Conservation (phyloP, 495 filamentous ascomycete species). For the Podospora didyma region DNA sequence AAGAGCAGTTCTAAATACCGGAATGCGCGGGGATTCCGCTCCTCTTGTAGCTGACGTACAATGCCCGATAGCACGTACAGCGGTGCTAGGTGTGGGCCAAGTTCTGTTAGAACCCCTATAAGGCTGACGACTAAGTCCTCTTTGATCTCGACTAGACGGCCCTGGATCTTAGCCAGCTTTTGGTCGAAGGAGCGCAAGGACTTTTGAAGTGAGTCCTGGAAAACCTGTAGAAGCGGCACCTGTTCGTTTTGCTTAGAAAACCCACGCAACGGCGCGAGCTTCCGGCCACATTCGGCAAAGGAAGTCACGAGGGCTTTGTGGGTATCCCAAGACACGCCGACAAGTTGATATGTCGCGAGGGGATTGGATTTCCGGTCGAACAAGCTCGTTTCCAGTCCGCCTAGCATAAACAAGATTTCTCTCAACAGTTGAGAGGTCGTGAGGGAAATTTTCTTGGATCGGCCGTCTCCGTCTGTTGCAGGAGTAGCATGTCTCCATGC, state of each 20-base stretch:
- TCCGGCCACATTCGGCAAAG: conserved; percentile 36
- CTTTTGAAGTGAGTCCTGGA: conserved; percentile 41
- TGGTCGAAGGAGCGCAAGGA: conserved; percentile 42
- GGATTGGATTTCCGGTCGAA: conserved; percentile 47
- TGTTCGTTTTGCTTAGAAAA: conserved; percentile 29
- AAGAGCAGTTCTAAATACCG: conserved; percentile 71
- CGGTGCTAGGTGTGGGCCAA: conserved; percentile 50
- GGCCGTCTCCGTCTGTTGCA: conserved; percentile 26
- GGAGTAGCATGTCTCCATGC: conserved; percentile 53
- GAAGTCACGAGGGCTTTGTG: conserved; percentile 36
- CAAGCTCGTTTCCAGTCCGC: conserved; percentile 70
- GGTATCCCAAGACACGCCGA: conserved; percentile 36
- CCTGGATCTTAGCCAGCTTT: conserved; percentile 42
- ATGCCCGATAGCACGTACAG: conserved; percentile 52
- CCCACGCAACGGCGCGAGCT: conserved; percentile 33
- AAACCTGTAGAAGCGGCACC: conserved; percentile 46
- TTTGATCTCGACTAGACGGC: conserved; percentile 37
- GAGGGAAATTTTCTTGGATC: conserved; percentile 44
- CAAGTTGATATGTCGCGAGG: conserved; percentile 31
- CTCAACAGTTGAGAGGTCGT: conserved; percentile 72
- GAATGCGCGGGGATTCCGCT: conserved; percentile 43
- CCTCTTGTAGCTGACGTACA: conserved; percentile 35
- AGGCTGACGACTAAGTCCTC: conserved; percentile 52
- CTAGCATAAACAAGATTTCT: conserved; percentile 80
- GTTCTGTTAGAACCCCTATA: conserved; percentile 56